phyloP scores from a whole-genome alignment of 73 alveolate genomes.

The Paramecium octaurelia region DNA sequence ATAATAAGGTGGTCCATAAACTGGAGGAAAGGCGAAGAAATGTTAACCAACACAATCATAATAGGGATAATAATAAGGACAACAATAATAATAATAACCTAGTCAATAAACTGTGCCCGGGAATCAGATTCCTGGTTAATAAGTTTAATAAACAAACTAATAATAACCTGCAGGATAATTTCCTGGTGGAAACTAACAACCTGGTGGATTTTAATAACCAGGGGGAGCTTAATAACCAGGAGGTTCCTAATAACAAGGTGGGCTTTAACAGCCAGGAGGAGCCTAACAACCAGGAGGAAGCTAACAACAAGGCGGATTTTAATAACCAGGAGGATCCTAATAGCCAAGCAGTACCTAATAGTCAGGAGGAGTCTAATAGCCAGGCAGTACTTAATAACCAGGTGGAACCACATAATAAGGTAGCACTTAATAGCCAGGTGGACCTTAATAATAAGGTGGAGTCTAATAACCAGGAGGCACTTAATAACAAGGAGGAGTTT shows the following conservation, averaged over 20 bases:
- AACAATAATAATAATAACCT: neutral
- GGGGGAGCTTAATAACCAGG: neutral
- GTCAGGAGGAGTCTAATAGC: too few relatives aligned
- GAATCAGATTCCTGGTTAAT: neutral
- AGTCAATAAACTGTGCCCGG: neutral
- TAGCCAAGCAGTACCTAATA: neutral
- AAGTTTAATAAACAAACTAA: neutral
- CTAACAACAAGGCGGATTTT: neutral
- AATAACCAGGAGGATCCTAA: neutral
- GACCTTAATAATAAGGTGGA: neutral
- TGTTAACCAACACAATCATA: neutral
- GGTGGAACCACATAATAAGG: neutral
- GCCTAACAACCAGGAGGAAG: neutral
- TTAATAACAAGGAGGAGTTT: neutral
- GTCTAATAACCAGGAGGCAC: neutral
- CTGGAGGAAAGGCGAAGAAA: neutral
- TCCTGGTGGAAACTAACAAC: neutral
- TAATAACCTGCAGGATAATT: neutral
- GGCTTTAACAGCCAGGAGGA: neutral
- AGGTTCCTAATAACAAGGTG: neutral
- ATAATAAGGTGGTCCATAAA: neutral
- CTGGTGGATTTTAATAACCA: neutral
- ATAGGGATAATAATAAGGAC: neutral
- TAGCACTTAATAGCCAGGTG: neutral
- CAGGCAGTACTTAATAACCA: neutral